phyloP scores from a whole-genome alignment of 768 basidiomycete genomes.

The Kwoniella mangroviensis region DNA sequence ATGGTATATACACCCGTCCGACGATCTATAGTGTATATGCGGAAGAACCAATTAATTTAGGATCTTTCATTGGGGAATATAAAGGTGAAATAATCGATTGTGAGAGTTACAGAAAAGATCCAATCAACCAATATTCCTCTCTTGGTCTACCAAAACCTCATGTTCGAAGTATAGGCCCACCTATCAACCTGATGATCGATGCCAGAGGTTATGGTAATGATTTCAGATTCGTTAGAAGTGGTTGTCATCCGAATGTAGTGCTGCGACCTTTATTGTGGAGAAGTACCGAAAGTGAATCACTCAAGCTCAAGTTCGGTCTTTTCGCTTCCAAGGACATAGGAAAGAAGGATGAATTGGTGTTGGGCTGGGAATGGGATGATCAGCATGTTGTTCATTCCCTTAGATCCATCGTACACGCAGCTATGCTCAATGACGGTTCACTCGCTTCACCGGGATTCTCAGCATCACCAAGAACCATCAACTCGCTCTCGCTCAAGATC shows the following conservation, averaged over 20 bases:
- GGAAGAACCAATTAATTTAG: constrained; percentile 64
- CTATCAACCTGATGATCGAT: constrained; percentile 79
- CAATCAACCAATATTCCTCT: constrained; percentile 79
- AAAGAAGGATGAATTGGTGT: constrained; percentile 79
- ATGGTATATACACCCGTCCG: constrained; percentile 51
- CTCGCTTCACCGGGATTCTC: constrained; percentile 61
- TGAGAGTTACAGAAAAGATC: constrained; percentile 72
- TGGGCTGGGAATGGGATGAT: constrained; percentile 98
- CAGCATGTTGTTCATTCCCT: constrained; percentile 79
- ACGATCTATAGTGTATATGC: constrained; percentile 69
- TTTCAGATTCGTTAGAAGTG: constrained; percentile 67
- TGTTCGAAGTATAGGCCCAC: constrained; percentile 77
- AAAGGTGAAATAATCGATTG: constrained; percentile 70
- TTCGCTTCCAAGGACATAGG: constrained; percentile 77
- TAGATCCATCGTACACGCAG: constrained; percentile 58
- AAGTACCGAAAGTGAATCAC: constrained; percentile 32
- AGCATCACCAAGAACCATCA: constrained; percentile 5
- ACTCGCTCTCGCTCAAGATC: constrained; percentile 35
- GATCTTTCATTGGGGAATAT: constrained; percentile 69
- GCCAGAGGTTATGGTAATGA: constrained; percentile 71
- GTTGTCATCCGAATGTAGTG: constrained; percentile 72
- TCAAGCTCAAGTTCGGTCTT: constrained; percentile 71
- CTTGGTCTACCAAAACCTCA: constrained; percentile 79
- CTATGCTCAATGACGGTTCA: constrained; percentile 60
- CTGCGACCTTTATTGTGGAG: constrained; percentile 64